A percentile compares a stretch with the other conserved stretches of the same genome.
Evolutionary conservation across 2,329 filamentous ascomycete genomes (phyloP).

Genomic region (Phaeomoniella chlamydospora): DNA sequence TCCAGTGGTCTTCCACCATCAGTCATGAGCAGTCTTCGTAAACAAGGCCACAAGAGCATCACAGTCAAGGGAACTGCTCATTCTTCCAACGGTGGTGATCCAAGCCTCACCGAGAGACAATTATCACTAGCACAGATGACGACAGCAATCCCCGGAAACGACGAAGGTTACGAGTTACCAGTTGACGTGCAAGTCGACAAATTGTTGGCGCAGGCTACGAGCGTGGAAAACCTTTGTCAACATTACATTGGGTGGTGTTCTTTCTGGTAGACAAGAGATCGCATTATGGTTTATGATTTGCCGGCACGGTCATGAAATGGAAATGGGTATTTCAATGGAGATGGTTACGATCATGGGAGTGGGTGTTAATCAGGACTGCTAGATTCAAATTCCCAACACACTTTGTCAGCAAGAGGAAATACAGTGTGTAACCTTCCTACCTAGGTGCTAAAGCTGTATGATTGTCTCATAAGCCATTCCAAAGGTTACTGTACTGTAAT

Average conservation of each 20-base stretch:
- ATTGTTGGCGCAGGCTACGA: conserved; percentile 86
- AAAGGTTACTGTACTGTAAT: too few species aligned
- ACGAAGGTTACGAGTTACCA: conserved; percentile 42
- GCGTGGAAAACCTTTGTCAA: conserved; percentile 92
- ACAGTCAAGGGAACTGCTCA: conserved; percentile 6
- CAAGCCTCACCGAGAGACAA: conserved; percentile 2
- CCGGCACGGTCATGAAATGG: neutral
- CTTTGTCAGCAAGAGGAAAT: neutral
- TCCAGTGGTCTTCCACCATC: conserved; percentile 5
- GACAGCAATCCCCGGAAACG: conserved; percentile 8
- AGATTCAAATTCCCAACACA: neutral
- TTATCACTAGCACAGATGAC: conserved; percentile 4
- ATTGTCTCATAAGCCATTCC: too few species aligned
- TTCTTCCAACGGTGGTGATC: conserved; percentile 1
- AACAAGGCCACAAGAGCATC: conserved; percentile 6
- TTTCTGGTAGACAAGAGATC: conserved; percentile 56
- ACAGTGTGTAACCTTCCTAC: neutral
- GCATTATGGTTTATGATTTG: neutral
- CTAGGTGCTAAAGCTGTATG: too few species aligned
- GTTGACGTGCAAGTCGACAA: conserved; percentile 86
- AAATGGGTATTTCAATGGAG: too few species aligned
- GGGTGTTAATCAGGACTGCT: too few species aligned
- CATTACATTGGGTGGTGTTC: conserved; percentile 99
- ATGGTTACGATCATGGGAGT: too few species aligned
- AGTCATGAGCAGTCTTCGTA: conserved; percentile 6